Evolutionary conservation across 441 rosid genomes (phyloP).

Genomic region (Croton setiger): DNA sequence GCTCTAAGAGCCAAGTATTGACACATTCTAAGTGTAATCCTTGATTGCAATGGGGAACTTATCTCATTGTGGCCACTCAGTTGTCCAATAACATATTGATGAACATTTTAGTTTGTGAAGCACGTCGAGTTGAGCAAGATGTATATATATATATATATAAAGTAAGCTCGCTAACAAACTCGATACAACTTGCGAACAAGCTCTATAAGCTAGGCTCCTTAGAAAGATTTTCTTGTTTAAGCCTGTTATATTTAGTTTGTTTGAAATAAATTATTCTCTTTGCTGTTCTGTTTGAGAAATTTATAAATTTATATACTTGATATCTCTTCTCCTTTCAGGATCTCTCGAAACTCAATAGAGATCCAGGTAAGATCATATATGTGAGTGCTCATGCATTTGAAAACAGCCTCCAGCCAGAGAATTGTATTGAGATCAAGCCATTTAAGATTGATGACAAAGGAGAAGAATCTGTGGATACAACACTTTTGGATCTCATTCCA

Average conservation of each 20-base stretch:
- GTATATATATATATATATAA: no score
- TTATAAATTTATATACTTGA: constrained; percentile 9
- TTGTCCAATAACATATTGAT: no score
- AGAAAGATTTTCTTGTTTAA: neutral
- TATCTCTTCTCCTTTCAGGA: constrained; percentile 49
- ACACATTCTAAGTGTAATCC: constrained; percentile 74
- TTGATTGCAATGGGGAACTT: constrained; percentile 80
- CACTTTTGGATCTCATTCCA: constrained; percentile 91
- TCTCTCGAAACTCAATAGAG: constrained; percentile 88
- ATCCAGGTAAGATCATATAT: constrained; percentile 72
- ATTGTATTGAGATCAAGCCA: constrained; percentile 70
- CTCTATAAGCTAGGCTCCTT: neutral
- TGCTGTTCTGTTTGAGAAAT: constrained; percentile 7
- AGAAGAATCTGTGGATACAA: constrained; percentile 52
- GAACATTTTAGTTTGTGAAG: no score
- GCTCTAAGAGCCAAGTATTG: constrained; percentile 64
- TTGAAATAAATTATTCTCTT: neutral
- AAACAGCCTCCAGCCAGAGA: constrained; percentile 83
- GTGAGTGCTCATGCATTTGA: constrained; percentile 81
- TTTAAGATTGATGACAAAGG: constrained; percentile 51
- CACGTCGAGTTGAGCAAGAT: constrained; percentile 28
- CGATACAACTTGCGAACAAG: no score
- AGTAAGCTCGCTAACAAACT: no score
- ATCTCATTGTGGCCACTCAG: constrained; percentile 42
- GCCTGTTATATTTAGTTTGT: neutral